phyloP scores from a whole-genome alignment of 495 filamentous ascomycete genomes.

The Hypoxylon intermedium region DNA sequence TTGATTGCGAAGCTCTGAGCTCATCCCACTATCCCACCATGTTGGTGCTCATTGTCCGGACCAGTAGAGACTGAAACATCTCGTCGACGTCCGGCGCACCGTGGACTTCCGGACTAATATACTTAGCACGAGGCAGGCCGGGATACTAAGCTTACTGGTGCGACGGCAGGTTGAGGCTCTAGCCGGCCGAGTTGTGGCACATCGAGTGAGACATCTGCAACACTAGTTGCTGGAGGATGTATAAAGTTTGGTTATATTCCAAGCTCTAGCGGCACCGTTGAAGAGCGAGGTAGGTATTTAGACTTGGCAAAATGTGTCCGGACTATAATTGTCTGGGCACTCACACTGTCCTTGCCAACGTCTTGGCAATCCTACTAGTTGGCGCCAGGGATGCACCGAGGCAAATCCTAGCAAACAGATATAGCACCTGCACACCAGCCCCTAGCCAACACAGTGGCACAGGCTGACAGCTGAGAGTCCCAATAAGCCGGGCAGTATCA shows the following conservation, averaged over 20 bases:
- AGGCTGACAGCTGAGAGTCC: not conserved
- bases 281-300: not conserved
- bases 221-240: not conserved
- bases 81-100: constrained; percentile 34
- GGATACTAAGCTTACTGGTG: constrained; percentile 6
- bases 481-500: not conserved
- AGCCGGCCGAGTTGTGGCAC: not conserved
- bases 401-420: not conserved
- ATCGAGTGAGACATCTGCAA: not conserved
- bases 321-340: not conserved
- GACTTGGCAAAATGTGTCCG: not conserved
- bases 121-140: not conserved
- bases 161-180: not conserved
- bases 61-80: not conserved
- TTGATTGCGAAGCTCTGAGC: constrained; percentile 21
- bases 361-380: constrained; percentile 1
- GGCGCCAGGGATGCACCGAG: not conserved
- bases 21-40: constrained; percentile 4
- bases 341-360: constrained; percentile 1
- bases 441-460: not conserved
- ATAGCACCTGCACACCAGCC: not conserved
- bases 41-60: constrained; percentile 23
- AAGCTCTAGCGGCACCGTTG: not conserved
- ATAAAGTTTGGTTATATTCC: not conserved
- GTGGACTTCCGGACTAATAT: not conserved